Conservation (phyloP, 345 rosid genomes). For the Ricinus communis region DNA sequence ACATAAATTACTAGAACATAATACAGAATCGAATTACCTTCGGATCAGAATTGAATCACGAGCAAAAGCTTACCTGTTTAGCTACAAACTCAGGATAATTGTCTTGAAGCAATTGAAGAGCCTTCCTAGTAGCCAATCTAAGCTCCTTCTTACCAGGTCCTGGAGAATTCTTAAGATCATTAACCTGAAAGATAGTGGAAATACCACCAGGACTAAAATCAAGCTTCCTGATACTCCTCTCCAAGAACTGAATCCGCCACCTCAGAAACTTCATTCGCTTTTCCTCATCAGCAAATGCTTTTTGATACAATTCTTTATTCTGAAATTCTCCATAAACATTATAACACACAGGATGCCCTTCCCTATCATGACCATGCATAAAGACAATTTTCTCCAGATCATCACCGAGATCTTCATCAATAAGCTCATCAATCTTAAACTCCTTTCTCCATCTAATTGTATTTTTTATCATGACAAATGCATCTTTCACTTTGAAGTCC, state of each 20-base stretch:
- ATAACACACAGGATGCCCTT: slow-evolving; percentile 87
- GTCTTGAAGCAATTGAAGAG: slow-evolving; percentile 81
- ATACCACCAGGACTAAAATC: slow-evolving; percentile 81
- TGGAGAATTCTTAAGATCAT: slow-evolving; percentile 83
- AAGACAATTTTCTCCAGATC: slow-evolving; percentile 84
- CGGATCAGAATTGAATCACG: slow-evolving; percentile 1
- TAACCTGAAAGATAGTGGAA: slow-evolving; percentile 76
- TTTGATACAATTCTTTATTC: slow-evolving; percentile 75
- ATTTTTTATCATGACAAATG: slow-evolving; percentile 69
- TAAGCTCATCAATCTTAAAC: slow-evolving; percentile 60
- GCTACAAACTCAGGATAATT: slow-evolving; percentile 95
- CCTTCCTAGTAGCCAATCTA: slow-evolving; percentile 74
- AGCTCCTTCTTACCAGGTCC: slow-evolving; percentile 82
- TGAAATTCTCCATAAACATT: slow-evolving; percentile 90
- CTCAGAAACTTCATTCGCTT: slow-evolving; percentile 68
- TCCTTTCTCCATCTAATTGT: slow-evolving; percentile 71
- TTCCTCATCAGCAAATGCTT: slow-evolving; percentile 69
- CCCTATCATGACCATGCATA: slow-evolving; percentile 79
- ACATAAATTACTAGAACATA: neutral
- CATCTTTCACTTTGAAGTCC: slow-evolving; percentile 74
- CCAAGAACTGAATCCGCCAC: slow-evolving; percentile 91
- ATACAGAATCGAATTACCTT: neutral
- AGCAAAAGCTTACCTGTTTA: slow-evolving; percentile 54
- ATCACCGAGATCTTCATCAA: slow-evolving; percentile 74
- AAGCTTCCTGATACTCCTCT: slow-evolving; percentile 79